These are phyloP conservation scores for Verbena officinalis DNA, from an alignment of 257 asterid species.

Conservation along the genomic window DNA sequence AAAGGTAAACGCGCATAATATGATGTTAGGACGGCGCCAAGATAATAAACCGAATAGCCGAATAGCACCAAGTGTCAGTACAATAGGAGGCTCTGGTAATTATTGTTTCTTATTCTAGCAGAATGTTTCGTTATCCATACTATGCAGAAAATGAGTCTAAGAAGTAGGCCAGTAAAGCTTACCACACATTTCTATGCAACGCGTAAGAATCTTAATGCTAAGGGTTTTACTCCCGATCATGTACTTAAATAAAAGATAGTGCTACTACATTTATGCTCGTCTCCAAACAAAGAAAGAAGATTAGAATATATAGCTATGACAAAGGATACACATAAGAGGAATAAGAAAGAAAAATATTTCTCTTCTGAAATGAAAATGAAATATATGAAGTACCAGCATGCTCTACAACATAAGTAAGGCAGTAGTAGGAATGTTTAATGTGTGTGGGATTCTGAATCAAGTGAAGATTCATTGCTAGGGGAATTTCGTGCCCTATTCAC, in stretches of 20 bases:
- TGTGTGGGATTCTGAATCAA: not conserved
- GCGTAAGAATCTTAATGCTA: not conserved
- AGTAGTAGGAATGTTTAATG: not conserved
- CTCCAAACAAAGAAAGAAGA: too few species aligned
- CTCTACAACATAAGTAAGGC: not conserved
- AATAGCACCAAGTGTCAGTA: not conserved
- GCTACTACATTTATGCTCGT: not conserved
- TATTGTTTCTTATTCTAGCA: not conserved
- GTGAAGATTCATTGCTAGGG: not conserved
- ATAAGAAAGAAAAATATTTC: not conserved
- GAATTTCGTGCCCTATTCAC: not conserved
- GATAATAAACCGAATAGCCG: not conserved
- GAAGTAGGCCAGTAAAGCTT: not conserved
- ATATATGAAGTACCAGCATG: not conserved
- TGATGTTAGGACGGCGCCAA: not conserved
- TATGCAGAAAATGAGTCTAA: not conserved
- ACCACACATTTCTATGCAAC: not conserved
- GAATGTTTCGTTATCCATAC: not conserved
- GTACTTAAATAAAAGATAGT: not conserved
- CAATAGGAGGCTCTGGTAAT: not conserved
- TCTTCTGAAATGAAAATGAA: not conserved
- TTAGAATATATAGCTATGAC: too few species aligned
- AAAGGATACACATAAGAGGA: not conserved
- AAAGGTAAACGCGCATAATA: not conserved
- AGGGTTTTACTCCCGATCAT: not conserved